Base-by-base conservation (phyloP, 192 early-diverging fungal genomes). In the Funneliformis mosseae region DNA sequence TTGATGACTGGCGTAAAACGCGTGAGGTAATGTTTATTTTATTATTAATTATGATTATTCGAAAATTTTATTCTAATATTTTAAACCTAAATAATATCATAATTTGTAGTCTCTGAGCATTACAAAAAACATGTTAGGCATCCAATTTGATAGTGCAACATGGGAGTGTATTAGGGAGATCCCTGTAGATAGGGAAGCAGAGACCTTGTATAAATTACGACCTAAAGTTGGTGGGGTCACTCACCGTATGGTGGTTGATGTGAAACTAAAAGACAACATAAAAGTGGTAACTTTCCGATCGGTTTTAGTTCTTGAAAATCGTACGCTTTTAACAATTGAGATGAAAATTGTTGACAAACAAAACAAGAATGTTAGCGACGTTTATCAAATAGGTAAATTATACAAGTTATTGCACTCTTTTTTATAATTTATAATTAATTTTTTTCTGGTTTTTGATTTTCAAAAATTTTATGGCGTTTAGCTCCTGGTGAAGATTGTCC, bases 151-250 rank as follows among this genome's bases (percentile, higher is more conserved):
- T 69, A 94, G 94, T 23, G 90, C 92, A 4, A 84, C 88, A 75
- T 98, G 97, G 96, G 97, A 99, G 84, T 95, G 94, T 80, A 86
- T 98, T 55, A 96, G 95, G 71, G 92, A 92, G 11, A 91, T 98
- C 60, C 84, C 91, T 69, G 94, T 99, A 2, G 98, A 99, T 83
- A 87, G 93, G 27, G 97, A 98, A 84, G 95, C 95, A 8, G 88
- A 90, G 41, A 90, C 90, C 70, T 83, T 94, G 45, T 96, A 97
- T 80, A 83, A 92, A 25, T 83, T 99, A 74, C 88, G 95, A 62
- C 98, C 98, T 0, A 89, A 93, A 21, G 70, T 97, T 23, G 91
- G 95, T 62, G 87, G 90, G 62, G 91, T 97, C 27, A 81, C 89
- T 28, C 95, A 99, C 84, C 90, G 92, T 3, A 81, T 99, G 41